Conservation (phyloP, 495 filamentous ascomycete genomes). For the Penicillium cataractarum region DNA sequence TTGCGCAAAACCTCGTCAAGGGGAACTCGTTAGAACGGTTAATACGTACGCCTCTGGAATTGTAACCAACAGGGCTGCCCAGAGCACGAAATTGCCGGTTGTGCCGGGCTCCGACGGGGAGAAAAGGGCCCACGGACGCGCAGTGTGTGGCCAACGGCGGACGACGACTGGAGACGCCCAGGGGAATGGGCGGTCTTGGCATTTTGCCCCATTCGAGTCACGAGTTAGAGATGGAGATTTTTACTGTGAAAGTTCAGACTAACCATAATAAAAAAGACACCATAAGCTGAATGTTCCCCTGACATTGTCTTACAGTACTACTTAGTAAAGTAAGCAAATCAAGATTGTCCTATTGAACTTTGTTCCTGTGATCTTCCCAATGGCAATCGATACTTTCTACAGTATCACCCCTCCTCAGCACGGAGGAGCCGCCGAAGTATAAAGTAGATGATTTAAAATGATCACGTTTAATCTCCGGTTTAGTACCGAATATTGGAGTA, state of each 20-base stretch:
- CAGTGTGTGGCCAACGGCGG: constrained; percentile 8
- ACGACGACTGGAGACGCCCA: constrained; percentile 9
- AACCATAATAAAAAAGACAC: too few relatives aligned
- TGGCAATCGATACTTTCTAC: neutral
- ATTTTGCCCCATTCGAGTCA: neutral
- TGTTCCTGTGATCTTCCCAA: neutral
- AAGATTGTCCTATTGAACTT: too few relatives aligned
- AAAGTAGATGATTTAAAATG: neutral
- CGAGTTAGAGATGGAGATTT: constrained; percentile 2
- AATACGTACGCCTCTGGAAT: neutral
- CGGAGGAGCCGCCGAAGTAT: neutral
- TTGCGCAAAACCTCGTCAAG: constrained; percentile 3
- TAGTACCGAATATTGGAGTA: too few relatives aligned
- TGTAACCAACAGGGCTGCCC: neutral
- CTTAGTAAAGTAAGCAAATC: too few relatives aligned
- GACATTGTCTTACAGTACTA: too few relatives aligned
- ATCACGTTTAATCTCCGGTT: neutral
- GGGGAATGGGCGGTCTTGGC: constrained; percentile 15
- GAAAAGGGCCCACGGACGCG: neutral
- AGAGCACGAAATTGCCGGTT: constrained; percentile 3
- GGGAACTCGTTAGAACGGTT: neutral
- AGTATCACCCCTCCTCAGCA: neutral
- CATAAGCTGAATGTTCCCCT: neutral
- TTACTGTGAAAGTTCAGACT: too few relatives aligned
- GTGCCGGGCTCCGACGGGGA: constrained; percentile 1